phyloP scores from a whole-genome alignment of 345 rosid species.

The Ailanthus altissimus region DNA sequence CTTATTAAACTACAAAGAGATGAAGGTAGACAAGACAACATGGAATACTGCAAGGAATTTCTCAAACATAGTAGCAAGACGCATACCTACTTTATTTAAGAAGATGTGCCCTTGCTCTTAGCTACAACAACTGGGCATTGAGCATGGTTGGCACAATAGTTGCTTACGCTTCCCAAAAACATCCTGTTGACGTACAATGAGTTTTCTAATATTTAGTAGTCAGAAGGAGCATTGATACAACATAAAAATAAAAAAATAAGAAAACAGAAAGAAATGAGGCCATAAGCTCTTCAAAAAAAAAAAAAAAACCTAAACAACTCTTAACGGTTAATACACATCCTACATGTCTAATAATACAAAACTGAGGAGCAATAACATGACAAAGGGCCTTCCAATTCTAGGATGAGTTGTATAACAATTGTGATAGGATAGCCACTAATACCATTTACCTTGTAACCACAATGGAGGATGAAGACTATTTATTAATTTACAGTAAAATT shows the following conservation, averaged over 20 bases:
- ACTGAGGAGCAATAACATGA: not conserved
- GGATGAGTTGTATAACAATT: not conserved
- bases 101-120: slow-evolving; percentile 54
- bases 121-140: slow-evolving; percentile 73
- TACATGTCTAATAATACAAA: not conserved
- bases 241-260: too few species aligned
- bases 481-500: not conserved
- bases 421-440: not conserved
- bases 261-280: not conserved
- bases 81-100: slow-evolving; percentile 41
- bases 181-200: slow-evolving; percentile 48
- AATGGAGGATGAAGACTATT: not conserved
- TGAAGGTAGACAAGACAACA: not conserved
- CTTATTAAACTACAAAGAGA: not conserved
- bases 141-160: slow-evolving; percentile 78
- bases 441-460: not conserved
- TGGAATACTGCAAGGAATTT: not conserved
- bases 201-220: slow-evolving; percentile 12
- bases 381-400: not conserved
- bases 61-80: not conserved
- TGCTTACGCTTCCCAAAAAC: slow-evolving; percentile 97
- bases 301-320: not conserved
- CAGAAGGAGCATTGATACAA: not conserved
- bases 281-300: not conserved
- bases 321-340: not conserved